Percentiles rank a stretch among this genome's conserved stretches.
Evolutionary conservation across 371 early-diverging fungal genomes (phyloP).

Genomic region (Dentiscutata heterogama): DNA sequence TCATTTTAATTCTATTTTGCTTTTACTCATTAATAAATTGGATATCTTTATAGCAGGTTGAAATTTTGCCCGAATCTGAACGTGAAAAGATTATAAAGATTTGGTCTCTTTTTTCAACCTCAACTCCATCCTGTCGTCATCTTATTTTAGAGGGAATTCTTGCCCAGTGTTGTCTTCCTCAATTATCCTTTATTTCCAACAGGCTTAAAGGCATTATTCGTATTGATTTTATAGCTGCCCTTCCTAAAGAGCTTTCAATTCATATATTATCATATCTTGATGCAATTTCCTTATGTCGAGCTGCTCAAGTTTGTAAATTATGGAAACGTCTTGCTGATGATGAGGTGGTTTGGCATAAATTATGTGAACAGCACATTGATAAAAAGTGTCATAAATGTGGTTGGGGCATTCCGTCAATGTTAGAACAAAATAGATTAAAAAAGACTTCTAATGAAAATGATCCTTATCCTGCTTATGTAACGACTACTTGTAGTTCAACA

Average conservation of each 20-base stretch:
- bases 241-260: conserved; percentile 84
- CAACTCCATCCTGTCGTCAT: conserved; percentile 60
- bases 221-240: conserved; percentile 82
- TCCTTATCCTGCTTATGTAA: background rate
- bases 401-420: conserved; percentile 89
- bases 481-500: background rate
- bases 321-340: conserved; percentile 92
- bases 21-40: background rate
- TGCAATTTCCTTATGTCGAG: conserved; percentile 90
- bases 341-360: conserved; percentile 91
- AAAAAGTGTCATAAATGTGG: conserved; percentile 95
- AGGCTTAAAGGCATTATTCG: conserved; percentile 75
- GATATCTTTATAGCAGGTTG: conserved; percentile 48
- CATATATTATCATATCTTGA: conserved; percentile 89
- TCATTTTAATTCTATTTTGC: background rate
- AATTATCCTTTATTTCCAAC: conserved; percentile 79
- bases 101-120: conserved; percentile 63
- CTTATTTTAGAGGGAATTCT: conserved; percentile 69
- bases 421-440: conserved; percentile 52
- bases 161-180: conserved; percentile 65
- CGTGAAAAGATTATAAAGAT: conserved; percentile 60
- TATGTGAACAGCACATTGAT: conserved; percentile 98
- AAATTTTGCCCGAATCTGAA: conserved; percentile 50
- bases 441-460: conserved; percentile 44
- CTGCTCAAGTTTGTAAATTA: conserved; percentile 83